Percentiles rank a stretch among this genome's conserved stretches.
Conservation (phyloP, 108 stramenopile genomes). For the Pseudonitzschia pungens region DNA sequence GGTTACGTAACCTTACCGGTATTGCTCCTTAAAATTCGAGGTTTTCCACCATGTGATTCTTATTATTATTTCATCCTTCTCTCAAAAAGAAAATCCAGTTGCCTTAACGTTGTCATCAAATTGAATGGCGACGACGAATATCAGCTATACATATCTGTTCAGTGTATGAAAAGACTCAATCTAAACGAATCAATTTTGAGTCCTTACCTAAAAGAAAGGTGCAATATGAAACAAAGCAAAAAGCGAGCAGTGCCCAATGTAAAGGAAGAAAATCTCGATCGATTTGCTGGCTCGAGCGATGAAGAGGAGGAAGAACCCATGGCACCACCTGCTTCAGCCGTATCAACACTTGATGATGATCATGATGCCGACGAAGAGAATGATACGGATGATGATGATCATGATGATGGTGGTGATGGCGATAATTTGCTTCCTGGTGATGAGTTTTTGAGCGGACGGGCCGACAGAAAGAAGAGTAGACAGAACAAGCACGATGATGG, state of each 20-base stretch:
- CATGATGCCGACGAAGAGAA: conserved; percentile 35
- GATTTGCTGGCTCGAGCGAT: conserved; percentile 87
- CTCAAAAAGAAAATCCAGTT: too few species aligned
- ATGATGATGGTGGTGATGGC: conserved; percentile 26
- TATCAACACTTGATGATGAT: conserved; percentile 11
- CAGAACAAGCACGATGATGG: conserved; percentile 22
- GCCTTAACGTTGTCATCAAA: too few species aligned
- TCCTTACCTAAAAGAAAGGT: too few species aligned
- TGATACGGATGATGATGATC: conserved; percentile 31
- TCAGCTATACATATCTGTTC: neutral
- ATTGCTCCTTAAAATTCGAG: too few species aligned
- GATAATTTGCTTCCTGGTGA: conserved; percentile 17
- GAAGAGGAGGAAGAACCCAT: conserved; percentile 48
- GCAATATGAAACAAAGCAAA: conserved; percentile 11
- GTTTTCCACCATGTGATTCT: too few species aligned
- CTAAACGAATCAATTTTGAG: too few species aligned
- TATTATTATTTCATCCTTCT: too few species aligned
- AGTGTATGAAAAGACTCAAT: neutral
- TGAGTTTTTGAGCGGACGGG: neutral
- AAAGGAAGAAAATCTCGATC: conserved; percentile 53
- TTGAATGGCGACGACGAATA: neutral
- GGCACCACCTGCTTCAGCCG: conserved; percentile 29
- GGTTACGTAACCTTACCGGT: too few species aligned
- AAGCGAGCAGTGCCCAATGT: conserved; percentile 5
- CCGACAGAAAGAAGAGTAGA: neutral